Base-by-base conservation (phyloP, 192 early-diverging fungal genomes). In the Lobosporangium transversale region DNA sequence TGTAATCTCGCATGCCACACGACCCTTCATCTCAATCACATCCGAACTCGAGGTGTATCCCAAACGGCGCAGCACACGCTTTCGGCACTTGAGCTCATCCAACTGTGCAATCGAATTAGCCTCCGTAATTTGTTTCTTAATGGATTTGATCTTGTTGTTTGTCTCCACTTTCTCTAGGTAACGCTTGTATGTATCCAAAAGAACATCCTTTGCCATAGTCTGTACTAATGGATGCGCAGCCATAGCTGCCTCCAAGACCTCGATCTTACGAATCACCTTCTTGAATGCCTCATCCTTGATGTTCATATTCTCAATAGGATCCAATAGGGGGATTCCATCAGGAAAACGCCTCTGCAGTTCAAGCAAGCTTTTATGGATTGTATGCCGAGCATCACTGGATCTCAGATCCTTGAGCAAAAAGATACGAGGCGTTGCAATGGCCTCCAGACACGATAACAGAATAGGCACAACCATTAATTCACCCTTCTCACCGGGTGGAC, bases 1-100 rank as follows among this genome's bases (percentile, higher is more conserved):
- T 15, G 91, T 93, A 50, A 99, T 94, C 82, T 99, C 96, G 68
- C 97, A 99, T 4, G 97, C 97, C 6, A 99, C 97, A 21, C 96
- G 91, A 42, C 97, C 97, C 81, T 99, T 99, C 84, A 98, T 90
- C 58, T 96, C 94, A 66, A 99, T 93, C 8, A 97, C 92, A 78
- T 96, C 97, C 20, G 86, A 80, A 0, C 80, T 80, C 9, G 89
- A 90, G 0, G 90, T 94, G 76, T 93, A 98, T 2, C 94, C 95
- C 27, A 99, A 76, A n/a, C 96, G 88, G 40, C 95, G 89, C 66
- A 99, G 83, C 7, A 99, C 94, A 40, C 96, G 87, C 66, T 94
- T 92, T 40, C 97, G 87, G 58, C 89, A 89, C 65, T 95, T 94
- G 40, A 98, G 87, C 62, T 99, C 97, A 51, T 98, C 96, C 50